Percentiles rank a stretch among this genome's conserved stretches.
Conservation (phyloP, 371 early-diverging fungal genomes). For the Sporodiniella umbellata region DNA sequence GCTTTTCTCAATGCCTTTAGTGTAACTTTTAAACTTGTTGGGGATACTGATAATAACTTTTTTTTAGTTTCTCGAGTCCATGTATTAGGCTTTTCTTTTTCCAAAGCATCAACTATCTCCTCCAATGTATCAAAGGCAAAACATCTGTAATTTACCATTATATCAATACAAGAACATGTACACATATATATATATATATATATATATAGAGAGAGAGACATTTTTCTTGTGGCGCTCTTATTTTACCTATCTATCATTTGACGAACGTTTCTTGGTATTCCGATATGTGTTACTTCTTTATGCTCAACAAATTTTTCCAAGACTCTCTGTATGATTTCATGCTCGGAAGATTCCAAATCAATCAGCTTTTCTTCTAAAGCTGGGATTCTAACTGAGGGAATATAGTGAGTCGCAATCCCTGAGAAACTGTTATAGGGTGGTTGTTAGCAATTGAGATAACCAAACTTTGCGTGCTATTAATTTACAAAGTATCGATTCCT, state of each 20-base stretch:
- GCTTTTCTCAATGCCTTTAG: constrained; percentile 75
- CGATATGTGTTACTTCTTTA: constrained; percentile 23
- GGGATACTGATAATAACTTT: constrained; percentile 68
- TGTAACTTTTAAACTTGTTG: constrained; percentile 86
- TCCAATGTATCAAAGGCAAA: constrained; percentile 79
- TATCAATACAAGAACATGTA: neutral
- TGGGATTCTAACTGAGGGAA: constrained; percentile 82
- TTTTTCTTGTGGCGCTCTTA: too few species aligned
- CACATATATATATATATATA: neutral
- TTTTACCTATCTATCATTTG: constrained; percentile 72
- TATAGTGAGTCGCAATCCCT: constrained; percentile 96
- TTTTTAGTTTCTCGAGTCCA: constrained; percentile 78
- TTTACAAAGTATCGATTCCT: constrained; percentile 86
- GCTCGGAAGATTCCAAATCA: constrained; percentile 73
- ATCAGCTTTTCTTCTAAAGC: constrained; percentile 63
- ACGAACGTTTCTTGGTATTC: constrained; percentile 58
- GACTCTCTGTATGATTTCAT: constrained; percentile 81
- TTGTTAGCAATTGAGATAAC: too few species aligned
- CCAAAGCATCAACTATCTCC: constrained; percentile 77
- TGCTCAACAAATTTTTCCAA: constrained; percentile 88
- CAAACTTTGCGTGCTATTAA: neutral
- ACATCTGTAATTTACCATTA: constrained; percentile 52
- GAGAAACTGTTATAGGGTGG: too few species aligned
- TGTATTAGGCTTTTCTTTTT: constrained; percentile 50
- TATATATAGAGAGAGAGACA: too few species aligned